Conservation (phyloP, 805 yeast genomes). For the Starmerella vitae region DNA sequence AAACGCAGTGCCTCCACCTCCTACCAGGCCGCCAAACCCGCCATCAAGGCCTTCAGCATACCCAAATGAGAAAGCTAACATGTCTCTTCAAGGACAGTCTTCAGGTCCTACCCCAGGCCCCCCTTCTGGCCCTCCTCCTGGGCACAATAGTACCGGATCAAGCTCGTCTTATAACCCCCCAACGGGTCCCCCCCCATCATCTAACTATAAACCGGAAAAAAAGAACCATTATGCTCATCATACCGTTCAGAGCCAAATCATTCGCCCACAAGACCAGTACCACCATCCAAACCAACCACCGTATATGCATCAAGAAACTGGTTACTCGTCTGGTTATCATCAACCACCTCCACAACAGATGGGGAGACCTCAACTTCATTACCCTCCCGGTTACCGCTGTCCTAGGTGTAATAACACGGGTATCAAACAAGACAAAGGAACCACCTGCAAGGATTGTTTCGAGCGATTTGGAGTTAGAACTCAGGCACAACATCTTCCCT, state of each 20-base stretch:
- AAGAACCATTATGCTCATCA: not conserved
- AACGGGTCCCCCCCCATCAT: slow-evolving; percentile 7
- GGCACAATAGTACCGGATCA: too few relatives aligned
- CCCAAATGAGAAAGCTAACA: not conserved
- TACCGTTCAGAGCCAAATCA: not conserved
- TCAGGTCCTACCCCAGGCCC: slow-evolving; percentile 1
- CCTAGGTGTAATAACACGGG: slow-evolving; percentile 65
- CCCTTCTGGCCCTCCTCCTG: slow-evolving; percentile 2
- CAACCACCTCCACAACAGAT: not conserved
- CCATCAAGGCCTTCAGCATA: not conserved
- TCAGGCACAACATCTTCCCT: slow-evolving; percentile 15
- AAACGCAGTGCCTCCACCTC: not conserved
- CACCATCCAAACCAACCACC: not conserved
- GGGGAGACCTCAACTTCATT: slow-evolving; percentile 34
- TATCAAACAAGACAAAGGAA: slow-evolving; percentile 40
- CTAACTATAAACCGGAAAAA: not conserved
- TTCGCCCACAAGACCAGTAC: slow-evolving; percentile 9
- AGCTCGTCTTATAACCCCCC: slow-evolving; percentile 3
- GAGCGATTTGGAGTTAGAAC: slow-evolving; percentile 31
- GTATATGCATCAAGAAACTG: not conserved
- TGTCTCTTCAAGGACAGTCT: not conserved
- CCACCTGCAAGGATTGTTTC: slow-evolving; percentile 58
- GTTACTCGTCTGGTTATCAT: slow-evolving; percentile 7
- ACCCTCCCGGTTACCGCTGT: slow-evolving; percentile 50
- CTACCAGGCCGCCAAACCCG: not conserved